Base-by-base conservation (phyloP, 2,329 filamentous ascomycete genomes). In the Talaromyces sp. region DNA sequence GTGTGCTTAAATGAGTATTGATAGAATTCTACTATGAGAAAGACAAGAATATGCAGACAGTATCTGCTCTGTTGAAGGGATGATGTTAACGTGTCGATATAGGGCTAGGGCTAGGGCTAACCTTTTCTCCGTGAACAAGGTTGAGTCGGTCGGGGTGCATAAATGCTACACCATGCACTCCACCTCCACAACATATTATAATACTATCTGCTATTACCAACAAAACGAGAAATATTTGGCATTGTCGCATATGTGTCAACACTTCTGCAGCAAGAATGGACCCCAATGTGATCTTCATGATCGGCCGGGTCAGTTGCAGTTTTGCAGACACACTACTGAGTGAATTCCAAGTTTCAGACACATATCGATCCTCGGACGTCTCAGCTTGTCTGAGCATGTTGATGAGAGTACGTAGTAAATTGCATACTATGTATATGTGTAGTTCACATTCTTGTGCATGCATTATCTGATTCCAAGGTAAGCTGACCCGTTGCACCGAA, bases 261-360 rank as follows among this genome's bases (percentile, higher is more conserved):
- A 37, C 9, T 13, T 13, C 13, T 48, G 16, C 14, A 8, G 14
- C 16, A 24, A 24, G 31, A 54, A 56, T 22, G 33, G 52, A 24
- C 31, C 52, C n/a, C 52, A 37, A 56, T 37, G 33, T 24, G 52
- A 56, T 56, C 52, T 56, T 56, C 52, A 13, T 24, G 52, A 56
- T 56, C 52, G 19, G 33, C 52, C 16, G 16, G 27, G 31, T 35
- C 50, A 54, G 4, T 35, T 22, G 52, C 52, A 31, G 27, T 31
- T 31, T 31, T 31, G 27, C 27, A 31, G 27, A 31, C 27, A 31
- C 27, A 31, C 27, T 31, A 31, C 27, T 31, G 27, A 31, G 27
- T 31, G 27, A 31, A 31, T 31, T 31, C 16, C 16, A 48, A 27
- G 47, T 50, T 31, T 50, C 22, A 50, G 27, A 14, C 11, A 27